These are phyloP conservation scores for Rhododendron ovatum DNA, from an alignment of 148 eudicot species.

Conservation along the genomic window DNA sequence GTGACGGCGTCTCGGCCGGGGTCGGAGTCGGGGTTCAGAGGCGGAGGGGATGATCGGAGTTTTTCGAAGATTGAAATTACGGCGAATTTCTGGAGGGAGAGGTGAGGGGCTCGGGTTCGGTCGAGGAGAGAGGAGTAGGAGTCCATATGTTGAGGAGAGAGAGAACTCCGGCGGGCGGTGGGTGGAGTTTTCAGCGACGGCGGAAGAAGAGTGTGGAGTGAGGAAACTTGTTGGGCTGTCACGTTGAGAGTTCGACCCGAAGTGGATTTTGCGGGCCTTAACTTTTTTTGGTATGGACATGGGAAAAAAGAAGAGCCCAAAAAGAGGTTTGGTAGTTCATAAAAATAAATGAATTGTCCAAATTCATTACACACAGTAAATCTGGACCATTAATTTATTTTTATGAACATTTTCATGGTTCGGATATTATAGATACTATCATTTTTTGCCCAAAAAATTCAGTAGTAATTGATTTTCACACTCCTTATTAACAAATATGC, in stretches of 20 bases:
- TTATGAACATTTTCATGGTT: no score
- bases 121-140: slow-evolving; percentile 53
- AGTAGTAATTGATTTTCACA: no score
- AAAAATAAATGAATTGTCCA: no score
- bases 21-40: slow-evolving; percentile 34
- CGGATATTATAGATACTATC: no score
- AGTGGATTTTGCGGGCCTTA: not conserved
- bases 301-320: no score
- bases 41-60: slow-evolving; percentile 47
- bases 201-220: not conserved
- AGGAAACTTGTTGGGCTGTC: not conserved
- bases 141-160: slow-evolving; percentile 40
- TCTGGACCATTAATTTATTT: no score
- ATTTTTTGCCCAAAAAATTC: no score
- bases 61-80: slow-evolving; percentile 76
- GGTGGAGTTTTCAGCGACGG: not conserved
- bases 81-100: slow-evolving; percentile 71
- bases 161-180: not conserved
- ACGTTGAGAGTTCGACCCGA: not conserved
- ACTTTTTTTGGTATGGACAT: no score
- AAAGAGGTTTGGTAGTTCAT: no score
- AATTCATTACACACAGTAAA: no score
- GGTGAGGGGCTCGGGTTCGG: slow-evolving; percentile 66
- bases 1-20: slow-evolving; percentile 51
- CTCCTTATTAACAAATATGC: no score